These are phyloP conservation scores for Smallanthus sonchifolius DNA, from an alignment of 129 eudicot genomes.

Conservation along the genomic window DNA sequence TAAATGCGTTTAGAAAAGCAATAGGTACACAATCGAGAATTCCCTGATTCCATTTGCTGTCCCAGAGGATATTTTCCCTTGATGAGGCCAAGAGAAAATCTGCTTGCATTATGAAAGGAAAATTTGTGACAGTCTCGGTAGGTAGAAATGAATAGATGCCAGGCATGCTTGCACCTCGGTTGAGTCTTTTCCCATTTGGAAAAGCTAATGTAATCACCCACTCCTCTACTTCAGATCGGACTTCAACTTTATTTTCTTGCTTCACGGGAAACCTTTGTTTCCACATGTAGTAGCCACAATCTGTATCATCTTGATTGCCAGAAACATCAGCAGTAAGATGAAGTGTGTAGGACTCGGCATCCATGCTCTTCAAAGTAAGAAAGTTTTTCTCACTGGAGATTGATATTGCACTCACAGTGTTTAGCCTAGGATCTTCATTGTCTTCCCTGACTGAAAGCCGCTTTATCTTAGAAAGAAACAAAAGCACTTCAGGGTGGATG, in stretches of 20 bases:
- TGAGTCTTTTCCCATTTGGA: slow-evolving; percentile 45
- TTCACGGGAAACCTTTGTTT: slow-evolving; percentile 55
- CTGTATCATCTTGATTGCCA: slow-evolving; percentile 10
- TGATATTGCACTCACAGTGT: slow-evolving; percentile 40
- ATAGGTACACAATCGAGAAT: slow-evolving; percentile 42
- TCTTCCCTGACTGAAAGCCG: slow-evolving; percentile 44
- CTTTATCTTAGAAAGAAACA: slow-evolving; percentile 54
- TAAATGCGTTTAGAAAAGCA: slow-evolving; percentile 50
- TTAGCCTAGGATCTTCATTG: slow-evolving; percentile 30
- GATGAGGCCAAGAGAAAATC: slow-evolving; percentile 60
- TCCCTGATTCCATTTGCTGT: slow-evolving; percentile 51
- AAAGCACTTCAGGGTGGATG: slow-evolving; percentile 53
- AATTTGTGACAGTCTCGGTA: slow-evolving; percentile 53
- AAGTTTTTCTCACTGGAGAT: slow-evolving; percentile 56
- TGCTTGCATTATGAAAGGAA: slow-evolving; percentile 64
- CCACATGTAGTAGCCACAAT: slow-evolving; percentile 63
- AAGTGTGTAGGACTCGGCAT: slow-evolving; percentile 51
- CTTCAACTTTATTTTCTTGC: slow-evolving; percentile 33
- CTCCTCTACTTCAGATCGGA: slow-evolving; percentile 51
- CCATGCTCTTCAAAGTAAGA: slow-evolving; percentile 33
- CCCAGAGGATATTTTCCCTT: slow-evolving; percentile 52
- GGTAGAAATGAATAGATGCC: slow-evolving; percentile 61
- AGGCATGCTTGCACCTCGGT: slow-evolving; percentile 36
- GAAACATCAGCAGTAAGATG: slow-evolving; percentile 41
- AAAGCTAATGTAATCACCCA: slow-evolving; percentile 58